phyloP scores from a whole-genome alignment of 176 grass and related monocot genomes.

The Musa troglodytarum region DNA sequence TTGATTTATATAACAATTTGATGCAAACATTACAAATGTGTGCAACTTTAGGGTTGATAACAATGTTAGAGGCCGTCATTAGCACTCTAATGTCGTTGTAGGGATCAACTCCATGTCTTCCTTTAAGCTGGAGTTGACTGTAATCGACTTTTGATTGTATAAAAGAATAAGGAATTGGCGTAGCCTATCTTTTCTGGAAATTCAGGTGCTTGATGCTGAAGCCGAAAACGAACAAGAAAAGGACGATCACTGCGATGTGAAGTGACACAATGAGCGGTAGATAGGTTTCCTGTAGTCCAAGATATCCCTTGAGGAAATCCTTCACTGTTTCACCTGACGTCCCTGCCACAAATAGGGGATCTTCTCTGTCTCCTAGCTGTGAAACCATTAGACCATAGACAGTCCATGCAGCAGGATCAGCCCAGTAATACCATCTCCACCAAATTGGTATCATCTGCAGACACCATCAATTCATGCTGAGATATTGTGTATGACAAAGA shows the following conservation, averaged over 20 bases:
- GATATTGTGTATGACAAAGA: too few species aligned
- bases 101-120: too few species aligned
- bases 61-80: too few species aligned
- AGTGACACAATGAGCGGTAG: constrained; percentile 30
- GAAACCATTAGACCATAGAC: constrained; percentile 43
- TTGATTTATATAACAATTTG: too few species aligned
- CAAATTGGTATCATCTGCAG: constrained; percentile 41
- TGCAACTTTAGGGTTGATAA: too few species aligned
- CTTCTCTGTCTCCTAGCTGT: constrained; percentile 28
- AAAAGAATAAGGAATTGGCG: too few species aligned
- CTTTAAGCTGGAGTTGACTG: too few species aligned
- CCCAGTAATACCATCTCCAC: constrained; percentile 61
- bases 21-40: too few species aligned
- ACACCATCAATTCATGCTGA: background rate
- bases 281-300: constrained; percentile 28
- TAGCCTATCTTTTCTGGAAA: constrained; percentile 39
- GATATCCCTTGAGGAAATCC: constrained; percentile 30
- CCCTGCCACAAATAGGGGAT: constrained; percentile 18
- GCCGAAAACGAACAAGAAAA: constrained; percentile 29
- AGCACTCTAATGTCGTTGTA: too few species aligned
- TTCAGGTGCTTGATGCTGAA: constrained; percentile 43
- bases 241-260: constrained; percentile 22
- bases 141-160: too few species aligned
- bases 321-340: constrained; percentile 20
- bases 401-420: constrained; percentile 37